Evolutionary conservation across 345 rosid genomes (phyloP).

Genomic region (Hibiscus syriacus): DNA sequence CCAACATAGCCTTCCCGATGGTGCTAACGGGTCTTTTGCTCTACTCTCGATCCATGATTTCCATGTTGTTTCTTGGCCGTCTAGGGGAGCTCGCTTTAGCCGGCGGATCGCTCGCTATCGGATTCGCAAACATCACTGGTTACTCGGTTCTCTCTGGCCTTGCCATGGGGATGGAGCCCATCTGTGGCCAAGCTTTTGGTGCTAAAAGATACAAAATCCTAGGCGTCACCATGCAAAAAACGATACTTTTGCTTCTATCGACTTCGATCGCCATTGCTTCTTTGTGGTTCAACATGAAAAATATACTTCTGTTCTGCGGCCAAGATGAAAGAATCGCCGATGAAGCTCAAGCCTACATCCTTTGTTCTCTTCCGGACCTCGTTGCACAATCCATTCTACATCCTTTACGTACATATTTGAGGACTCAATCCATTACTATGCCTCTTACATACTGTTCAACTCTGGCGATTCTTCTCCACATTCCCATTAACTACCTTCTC

Average conservation of each 20-base stretch:
- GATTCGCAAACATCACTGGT: no score
- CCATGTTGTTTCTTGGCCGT: no score
- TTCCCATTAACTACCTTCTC: no score
- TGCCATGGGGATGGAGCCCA: no score
- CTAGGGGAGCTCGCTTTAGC: conserved; percentile 68
- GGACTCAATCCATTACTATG: conserved; percentile 63
- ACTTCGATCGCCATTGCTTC: conserved; percentile 56
- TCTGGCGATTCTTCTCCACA: no score
- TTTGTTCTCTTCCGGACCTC: conserved; percentile 75
- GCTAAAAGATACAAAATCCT: conserved; percentile 57
- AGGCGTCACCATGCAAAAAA: conserved; percentile 63
- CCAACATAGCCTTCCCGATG: conserved; percentile 55
- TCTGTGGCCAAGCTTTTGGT: no score
- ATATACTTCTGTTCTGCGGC: conserved; percentile 47
- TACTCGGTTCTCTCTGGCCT: no score
- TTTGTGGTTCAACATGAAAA: conserved; percentile 69
- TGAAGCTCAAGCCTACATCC: conserved; percentile 54
- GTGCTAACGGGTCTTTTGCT: conserved; percentile 61
- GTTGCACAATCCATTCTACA: conserved; percentile 57
- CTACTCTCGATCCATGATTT: conserved; percentile 73
- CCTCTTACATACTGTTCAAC: conserved; percentile 61
- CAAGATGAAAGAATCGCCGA: conserved; percentile 56
- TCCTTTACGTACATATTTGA: conserved; percentile 74
- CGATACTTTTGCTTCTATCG: conserved; percentile 52
- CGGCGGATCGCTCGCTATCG: conserved; percentile 78